These are phyloP conservation scores for Lithospermum erythrorhizon DNA, from an alignment of 257 asterid genomes.

Conservation along the genomic window DNA sequence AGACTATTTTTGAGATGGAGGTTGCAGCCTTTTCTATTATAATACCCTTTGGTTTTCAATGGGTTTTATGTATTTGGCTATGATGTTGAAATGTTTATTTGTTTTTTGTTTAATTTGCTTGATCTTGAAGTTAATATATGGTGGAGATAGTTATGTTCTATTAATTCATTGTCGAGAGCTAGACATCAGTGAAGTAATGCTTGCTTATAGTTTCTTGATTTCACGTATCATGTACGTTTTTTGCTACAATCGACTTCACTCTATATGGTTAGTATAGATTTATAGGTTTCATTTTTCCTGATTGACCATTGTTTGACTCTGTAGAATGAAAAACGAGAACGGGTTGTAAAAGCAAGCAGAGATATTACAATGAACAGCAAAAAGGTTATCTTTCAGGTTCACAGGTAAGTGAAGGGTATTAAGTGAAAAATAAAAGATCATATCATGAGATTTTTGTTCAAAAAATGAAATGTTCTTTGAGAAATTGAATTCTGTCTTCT, in stretches of 20 bases:
- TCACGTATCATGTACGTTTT: not conserved
- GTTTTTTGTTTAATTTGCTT: not conserved
- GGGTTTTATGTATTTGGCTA: not conserved
- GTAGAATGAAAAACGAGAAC: conserved; percentile 87
- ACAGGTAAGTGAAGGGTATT: conserved; percentile 43
- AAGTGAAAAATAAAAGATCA: not conserved
- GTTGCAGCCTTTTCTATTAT: no score
- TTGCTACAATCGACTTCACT: not conserved
- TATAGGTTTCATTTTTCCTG: not conserved
- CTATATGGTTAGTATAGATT: not conserved
- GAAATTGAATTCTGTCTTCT: not conserved
- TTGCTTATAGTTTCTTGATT: not conserved
- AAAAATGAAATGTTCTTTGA: not conserved
- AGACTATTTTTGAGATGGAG: no score
- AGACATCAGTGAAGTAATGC: not conserved
- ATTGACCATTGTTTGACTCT: conserved; percentile 3
- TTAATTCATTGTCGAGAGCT: no score
- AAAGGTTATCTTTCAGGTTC: conserved; percentile 94
- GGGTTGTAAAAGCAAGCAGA: conserved; percentile 92
- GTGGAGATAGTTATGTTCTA: no score
- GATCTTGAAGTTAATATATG: no score
- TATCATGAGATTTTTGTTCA: not conserved
- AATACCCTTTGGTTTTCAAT: no score
- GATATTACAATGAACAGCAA: conserved; percentile 89
- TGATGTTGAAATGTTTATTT: not conserved